These are phyloP conservation scores for Rutstroemia sp. DNA, from an alignment of 2,329 filamentous ascomycete species.

Conservation along the genomic window DNA sequence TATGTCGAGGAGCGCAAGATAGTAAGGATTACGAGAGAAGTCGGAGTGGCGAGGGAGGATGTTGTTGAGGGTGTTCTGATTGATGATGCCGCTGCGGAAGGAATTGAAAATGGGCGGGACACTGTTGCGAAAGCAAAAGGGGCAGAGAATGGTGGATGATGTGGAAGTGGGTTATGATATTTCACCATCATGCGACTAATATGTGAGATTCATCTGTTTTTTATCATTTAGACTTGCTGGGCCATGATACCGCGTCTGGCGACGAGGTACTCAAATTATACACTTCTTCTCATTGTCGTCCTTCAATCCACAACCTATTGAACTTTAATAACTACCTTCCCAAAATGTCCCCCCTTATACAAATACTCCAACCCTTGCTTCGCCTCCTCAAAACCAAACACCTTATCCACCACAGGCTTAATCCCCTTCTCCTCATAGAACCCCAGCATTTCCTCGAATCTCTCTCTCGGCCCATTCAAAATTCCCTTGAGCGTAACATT, in stretches of 20 bases:
- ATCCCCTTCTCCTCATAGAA: conserved; percentile 40
- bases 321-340: conserved; percentile 34
- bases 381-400: conserved; percentile 40
- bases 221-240: no score
- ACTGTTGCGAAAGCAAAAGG: not conserved
- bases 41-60: conserved; percentile 19
- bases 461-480: conserved; percentile 51
- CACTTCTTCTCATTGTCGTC: not conserved
- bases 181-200: no score
- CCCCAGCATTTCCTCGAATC: conserved; percentile 46
- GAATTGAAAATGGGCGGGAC: not conserved
- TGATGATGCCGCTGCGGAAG: not conserved
- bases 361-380: conserved; percentile 40
- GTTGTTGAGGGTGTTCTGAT: conserved; percentile 14
- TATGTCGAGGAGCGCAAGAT: conserved; percentile 32
- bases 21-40: conserved; percentile 25
- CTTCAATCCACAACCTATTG: not conserved
- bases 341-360: conserved; percentile 41
- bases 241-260: no score
- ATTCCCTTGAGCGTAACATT: conserved; percentile 47
- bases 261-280: no score
- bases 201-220: not conserved
- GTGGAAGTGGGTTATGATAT: not conserved
- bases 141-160: not conserved
- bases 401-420: conserved; percentile 40